Evolutionary conservation across 2,329 filamentous ascomycete species (phyloP).

Genomic region (Fusarium staphyleae): DNA sequence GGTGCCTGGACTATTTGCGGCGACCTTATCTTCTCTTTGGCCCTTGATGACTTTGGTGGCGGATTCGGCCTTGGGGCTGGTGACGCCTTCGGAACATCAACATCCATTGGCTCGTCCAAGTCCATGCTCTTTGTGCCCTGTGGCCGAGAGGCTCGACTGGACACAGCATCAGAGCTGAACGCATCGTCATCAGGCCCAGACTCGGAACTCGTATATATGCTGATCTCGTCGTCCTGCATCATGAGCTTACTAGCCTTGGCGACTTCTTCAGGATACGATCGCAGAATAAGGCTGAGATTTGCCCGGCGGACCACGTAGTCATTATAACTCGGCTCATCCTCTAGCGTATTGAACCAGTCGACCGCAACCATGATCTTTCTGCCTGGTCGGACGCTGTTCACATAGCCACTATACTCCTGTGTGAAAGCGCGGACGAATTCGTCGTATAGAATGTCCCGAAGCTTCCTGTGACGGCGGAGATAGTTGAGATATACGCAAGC

Average conservation of each 20-base stretch:
- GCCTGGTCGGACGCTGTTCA: slow-evolving; percentile 37
- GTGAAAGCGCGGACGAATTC: slow-evolving; percentile 59
- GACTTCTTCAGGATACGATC: slow-evolving; percentile 46
- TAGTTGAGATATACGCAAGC: slow-evolving; percentile 54
- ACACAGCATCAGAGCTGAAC: background rate
- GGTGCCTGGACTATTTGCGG: background rate
- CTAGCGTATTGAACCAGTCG: slow-evolving; percentile 51
- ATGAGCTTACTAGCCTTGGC: slow-evolving; percentile 29
- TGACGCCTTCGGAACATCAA: slow-evolving; percentile 15
- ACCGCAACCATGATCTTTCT: slow-evolving; percentile 48
- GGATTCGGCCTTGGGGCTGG: background rate
- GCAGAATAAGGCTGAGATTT: slow-evolving; percentile 47
- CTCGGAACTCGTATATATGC: slow-evolving; percentile 30
- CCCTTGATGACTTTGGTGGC: background rate
- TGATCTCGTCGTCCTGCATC: slow-evolving; percentile 12
- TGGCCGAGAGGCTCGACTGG: background rate
- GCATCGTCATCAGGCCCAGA: slow-evolving; percentile 1
- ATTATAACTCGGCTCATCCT: slow-evolving; percentile 33
- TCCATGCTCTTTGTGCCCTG: background rate
- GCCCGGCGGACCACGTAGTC: slow-evolving; percentile 45
- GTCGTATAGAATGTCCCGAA: slow-evolving; percentile 58
- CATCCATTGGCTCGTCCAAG: slow-evolving; percentile 20
- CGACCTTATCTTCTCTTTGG: background rate
- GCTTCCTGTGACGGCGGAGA: slow-evolving; percentile 43
- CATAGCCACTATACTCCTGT: slow-evolving; percentile 52